Percentiles rank a stretch among this genome's conserved stretches.
These are phyloP conservation scores for Phialophora tarda DNA, from an alignment of 2,329 filamentous ascomycete species.

Conservation along the genomic window DNA sequence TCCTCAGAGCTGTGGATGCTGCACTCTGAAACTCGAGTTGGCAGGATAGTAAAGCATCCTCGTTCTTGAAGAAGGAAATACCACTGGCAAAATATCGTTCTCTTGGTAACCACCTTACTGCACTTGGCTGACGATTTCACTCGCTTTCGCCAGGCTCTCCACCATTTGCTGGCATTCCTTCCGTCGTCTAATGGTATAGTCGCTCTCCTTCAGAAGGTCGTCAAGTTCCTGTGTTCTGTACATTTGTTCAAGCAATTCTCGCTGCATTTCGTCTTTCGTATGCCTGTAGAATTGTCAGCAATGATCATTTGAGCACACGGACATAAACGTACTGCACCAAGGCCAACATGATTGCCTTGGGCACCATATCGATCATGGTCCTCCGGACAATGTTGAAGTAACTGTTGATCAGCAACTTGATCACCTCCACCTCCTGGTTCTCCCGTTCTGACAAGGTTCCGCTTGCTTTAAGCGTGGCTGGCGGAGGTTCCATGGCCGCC, in stretches of 20 bases:
- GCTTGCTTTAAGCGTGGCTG: slow-evolving; percentile 89
- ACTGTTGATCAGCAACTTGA: slow-evolving; percentile 93
- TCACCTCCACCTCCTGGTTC: slow-evolving; percentile 94
- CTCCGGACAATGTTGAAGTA: slow-evolving; percentile 98
- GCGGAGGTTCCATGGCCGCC: slow-evolving; percentile 97
- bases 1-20: background rate
- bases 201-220: slow-evolving; percentile 94
- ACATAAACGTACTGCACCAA: slow-evolving; percentile 79
- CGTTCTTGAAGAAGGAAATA: background rate
- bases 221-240: slow-evolving; percentile 90
- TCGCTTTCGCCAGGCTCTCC: slow-evolving; percentile 84
- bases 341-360: slow-evolving; percentile 97
- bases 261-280: slow-evolving; percentile 98
- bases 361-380: slow-evolving; percentile 99
- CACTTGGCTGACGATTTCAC: slow-evolving; percentile 89
- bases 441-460: slow-evolving; percentile 93
- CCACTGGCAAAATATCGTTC: background rate
- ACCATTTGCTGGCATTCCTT: slow-evolving; percentile 99
- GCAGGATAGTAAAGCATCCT: background rate
- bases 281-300: slow-evolving; percentile 61
- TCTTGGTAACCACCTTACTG: slow-evolving; percentile 49
- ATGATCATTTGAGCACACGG: background rate
- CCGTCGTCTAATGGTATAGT: slow-evolving; percentile 90
- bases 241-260: slow-evolving; percentile 95
- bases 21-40: background rate